Evolutionary conservation across 176 grass and related monocot species (phyloP).

Genomic region (Typha latifolia): DNA sequence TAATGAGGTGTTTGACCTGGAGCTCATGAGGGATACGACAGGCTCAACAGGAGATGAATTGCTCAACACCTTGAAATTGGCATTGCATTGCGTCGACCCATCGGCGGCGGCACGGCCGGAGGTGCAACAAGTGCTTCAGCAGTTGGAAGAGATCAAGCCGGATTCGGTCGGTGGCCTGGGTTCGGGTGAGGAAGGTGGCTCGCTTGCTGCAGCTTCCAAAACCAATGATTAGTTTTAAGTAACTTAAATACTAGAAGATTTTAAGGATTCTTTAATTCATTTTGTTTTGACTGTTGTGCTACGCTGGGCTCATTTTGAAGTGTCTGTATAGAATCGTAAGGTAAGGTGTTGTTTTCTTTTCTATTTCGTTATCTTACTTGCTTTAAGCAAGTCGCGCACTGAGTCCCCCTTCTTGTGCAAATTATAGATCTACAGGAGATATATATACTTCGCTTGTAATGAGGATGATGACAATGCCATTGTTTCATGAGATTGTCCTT

Average conservation of each 20-base stretch:
- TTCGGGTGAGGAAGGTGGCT: slow-evolving; percentile 18
- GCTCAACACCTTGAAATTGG: slow-evolving; percentile 74
- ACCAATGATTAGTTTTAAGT: slow-evolving; percentile 20
- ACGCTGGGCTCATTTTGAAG: not conserved
- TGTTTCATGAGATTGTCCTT: too few relatives aligned
- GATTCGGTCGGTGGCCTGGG: slow-evolving; percentile 20
- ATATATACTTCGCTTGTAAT: too few relatives aligned
- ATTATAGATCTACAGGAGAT: too few relatives aligned
- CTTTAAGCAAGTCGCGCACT: too few relatives aligned
- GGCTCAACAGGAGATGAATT: slow-evolving; percentile 47
- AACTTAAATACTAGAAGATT: not conserved
- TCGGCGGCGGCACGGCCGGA: slow-evolving; percentile 46
- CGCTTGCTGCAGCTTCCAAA: slow-evolving; percentile 15
- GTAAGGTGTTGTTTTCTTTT: not conserved
- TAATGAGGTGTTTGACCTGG: slow-evolving; percentile 81
- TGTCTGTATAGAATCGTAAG: not conserved
- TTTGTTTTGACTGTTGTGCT: slow-evolving; percentile 7
- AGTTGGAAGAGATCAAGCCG: slow-evolving; percentile 72
- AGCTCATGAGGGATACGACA: slow-evolving; percentile 55
- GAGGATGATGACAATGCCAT: too few relatives aligned
- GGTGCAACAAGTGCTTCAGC: slow-evolving; percentile 46
- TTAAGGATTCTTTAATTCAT: slow-evolving; percentile 32
- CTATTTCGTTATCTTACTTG: too few relatives aligned
- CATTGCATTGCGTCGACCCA: slow-evolving; percentile 69
- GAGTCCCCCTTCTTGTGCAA: too few relatives aligned